Percentiles rank a stretch among this genome's conserved stretches.
Evolutionary conservation across 2,329 filamentous ascomycete species (phyloP).

Genomic region (Hypoxylon sp.): DNA sequence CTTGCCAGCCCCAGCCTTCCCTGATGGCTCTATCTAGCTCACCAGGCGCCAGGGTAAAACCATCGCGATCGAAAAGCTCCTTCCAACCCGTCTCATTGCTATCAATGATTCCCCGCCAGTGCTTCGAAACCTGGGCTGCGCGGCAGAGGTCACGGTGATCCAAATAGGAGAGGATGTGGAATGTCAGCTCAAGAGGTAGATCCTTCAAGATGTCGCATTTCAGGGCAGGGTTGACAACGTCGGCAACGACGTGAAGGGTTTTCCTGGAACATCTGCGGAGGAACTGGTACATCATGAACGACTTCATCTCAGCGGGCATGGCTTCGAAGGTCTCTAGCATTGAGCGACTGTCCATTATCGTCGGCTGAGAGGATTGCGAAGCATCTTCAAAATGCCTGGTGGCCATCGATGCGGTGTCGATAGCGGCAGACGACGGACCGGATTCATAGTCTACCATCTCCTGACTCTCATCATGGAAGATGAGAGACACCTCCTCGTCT

Average conservation of each 20-base stretch:
- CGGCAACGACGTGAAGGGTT: conserved; percentile 88
- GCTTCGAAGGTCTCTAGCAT: conserved; percentile 93
- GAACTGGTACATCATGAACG: conserved; percentile 96
- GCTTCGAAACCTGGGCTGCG: conserved; percentile 92
- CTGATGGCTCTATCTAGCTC: conserved; percentile 88
- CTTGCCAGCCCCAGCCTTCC: conserved; percentile 98
- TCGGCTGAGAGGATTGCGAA: conserved; percentile 53
- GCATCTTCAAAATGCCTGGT: conserved; percentile 47
- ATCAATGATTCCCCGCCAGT: conserved; percentile 92
- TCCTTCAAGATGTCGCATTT: conserved; percentile 93
- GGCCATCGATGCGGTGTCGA: conserved; percentile 47
- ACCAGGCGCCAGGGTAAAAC: conserved; percentile 80
- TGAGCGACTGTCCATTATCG: conserved; percentile 81
- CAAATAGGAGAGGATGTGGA: conserved; percentile 89
- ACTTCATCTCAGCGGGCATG: conserved; percentile 91
- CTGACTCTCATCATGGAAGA: conserved; percentile 59
- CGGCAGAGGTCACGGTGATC: conserved; percentile 88
- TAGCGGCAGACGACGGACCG: conserved; percentile 41
- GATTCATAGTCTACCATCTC: conserved; percentile 55
- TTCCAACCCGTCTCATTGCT: conserved; percentile 97
- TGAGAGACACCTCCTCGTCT: conserved; percentile 56
- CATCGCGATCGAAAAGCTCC: conserved; percentile 86
- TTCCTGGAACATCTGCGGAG: conserved; percentile 88
- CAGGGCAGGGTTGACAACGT: conserved; percentile 91
- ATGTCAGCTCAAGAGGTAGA: conserved; percentile 86